These are phyloP conservation scores for Apostasia shenzhenica DNA, from an alignment of 106 monocot genomes.

Conservation along the genomic window DNA sequence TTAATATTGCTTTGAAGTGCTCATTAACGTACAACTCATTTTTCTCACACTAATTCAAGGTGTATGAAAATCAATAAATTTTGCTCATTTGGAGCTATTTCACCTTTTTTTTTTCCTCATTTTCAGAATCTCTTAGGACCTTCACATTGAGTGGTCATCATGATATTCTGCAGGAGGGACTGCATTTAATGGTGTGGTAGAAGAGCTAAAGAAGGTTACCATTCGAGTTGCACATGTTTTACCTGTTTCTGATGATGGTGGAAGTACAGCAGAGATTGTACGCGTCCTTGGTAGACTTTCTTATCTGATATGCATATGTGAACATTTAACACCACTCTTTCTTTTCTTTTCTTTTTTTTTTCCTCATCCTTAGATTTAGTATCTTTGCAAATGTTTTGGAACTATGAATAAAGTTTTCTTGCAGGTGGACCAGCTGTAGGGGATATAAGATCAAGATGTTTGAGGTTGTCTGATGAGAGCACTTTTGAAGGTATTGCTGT, in stretches of 20 bases:
- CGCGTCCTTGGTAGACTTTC: conserved; percentile 73
- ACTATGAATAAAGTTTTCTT: background rate
- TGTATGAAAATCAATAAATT: no score
- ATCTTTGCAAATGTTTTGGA: background rate
- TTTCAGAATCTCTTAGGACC: no score
- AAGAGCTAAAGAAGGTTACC: conserved; percentile 83
- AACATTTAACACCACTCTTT: background rate
- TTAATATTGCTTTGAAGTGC: no score
- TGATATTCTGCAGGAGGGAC: conserved; percentile 56
- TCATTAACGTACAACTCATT: no score
- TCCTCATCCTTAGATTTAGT: background rate
- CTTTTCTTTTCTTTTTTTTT: background rate
- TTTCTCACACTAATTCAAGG: no score
- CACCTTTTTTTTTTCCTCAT: no score
- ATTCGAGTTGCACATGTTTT: conserved; percentile 93
- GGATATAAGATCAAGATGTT: conserved; percentile 92
- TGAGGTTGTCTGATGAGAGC: conserved; percentile 95
- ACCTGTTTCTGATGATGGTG: conserved; percentile 96
- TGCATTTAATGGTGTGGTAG: conserved; percentile 93
- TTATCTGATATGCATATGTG: background rate
- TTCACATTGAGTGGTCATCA: no score
- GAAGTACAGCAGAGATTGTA: conserved; percentile 97
- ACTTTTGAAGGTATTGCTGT: conserved; percentile 88
- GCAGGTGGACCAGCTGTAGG: conserved; percentile 97
- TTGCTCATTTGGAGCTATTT: no score